Evolutionary conservation across 305 asterid species (phyloP).

Genomic region (Solanum chacoense): DNA sequence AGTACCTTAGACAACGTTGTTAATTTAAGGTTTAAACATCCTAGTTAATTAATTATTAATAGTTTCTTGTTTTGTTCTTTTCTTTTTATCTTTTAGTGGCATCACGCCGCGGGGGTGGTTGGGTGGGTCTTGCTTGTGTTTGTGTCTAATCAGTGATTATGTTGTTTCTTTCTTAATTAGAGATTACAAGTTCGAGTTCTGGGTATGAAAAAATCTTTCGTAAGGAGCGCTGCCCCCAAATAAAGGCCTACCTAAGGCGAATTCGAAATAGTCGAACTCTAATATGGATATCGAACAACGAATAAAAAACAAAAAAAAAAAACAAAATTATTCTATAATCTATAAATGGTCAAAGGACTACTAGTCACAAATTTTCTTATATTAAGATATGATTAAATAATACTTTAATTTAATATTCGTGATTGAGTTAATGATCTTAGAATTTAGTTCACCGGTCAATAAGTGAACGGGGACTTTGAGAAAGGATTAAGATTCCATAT

Average conservation of each 20-base stretch:
- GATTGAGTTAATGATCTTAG: background rate
- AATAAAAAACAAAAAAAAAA: too few relatives aligned
- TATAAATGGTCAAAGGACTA: background rate
- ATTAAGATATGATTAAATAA: background rate
- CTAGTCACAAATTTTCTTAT: background rate
- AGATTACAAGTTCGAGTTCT: too few relatives aligned
- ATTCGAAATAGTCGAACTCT: background rate
- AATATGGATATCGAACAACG: accelerated
- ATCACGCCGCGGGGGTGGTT: too few relatives aligned
- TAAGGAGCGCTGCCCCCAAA: background rate
- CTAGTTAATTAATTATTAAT: too few relatives aligned
- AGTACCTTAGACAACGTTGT: background rate
- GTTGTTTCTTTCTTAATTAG: too few relatives aligned
- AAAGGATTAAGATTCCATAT: background rate
- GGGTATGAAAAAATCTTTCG: background rate
- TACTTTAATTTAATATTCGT: background rate
- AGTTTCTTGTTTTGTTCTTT: too few relatives aligned
- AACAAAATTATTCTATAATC: too few relatives aligned
- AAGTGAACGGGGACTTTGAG: background rate
- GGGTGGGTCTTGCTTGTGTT: background rate
- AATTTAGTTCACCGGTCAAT: background rate
- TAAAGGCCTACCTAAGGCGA: too few relatives aligned
- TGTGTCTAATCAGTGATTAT: background rate
- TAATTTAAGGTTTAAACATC: too few relatives aligned
- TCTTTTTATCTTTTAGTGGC: too few relatives aligned